These are phyloP conservation scores for Aegilops umbellulata DNA, from an alignment of 176 grass and related monocot genomes.

Conservation along the genomic window DNA sequence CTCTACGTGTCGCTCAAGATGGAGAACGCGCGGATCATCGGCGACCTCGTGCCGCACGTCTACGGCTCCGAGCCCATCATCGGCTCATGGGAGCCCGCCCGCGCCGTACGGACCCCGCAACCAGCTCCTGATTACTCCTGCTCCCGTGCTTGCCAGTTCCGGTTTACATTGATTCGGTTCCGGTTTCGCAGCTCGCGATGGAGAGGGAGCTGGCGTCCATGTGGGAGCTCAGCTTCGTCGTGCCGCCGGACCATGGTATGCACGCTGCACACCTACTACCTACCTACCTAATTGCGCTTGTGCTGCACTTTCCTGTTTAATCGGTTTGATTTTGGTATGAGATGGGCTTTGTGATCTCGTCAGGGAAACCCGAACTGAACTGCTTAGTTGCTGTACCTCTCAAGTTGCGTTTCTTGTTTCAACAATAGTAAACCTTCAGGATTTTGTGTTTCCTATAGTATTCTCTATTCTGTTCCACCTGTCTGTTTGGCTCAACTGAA, in stretches of 20 bases:
- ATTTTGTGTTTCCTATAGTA: neutral
- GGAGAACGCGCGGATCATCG: conserved; percentile 80
- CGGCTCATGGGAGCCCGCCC: conserved; percentile 80
- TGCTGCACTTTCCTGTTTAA: neutral
- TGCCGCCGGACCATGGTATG: conserved; percentile 83
- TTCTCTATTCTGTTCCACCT: neutral
- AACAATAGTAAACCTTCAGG: neutral
- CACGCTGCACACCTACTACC: neutral
- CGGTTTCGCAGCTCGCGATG: conserved; percentile 67
- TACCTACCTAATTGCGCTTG: neutral
- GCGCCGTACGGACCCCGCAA: conserved; percentile 50
- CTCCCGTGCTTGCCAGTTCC: neutral
- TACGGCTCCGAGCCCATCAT: conserved; percentile 94
- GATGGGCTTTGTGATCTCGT: neutral
- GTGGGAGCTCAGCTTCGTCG: conserved; percentile 99
- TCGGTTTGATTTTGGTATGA: neutral
- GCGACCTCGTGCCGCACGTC: conserved; percentile 88
- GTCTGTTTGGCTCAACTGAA: neutral
- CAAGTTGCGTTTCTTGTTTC: neutral
- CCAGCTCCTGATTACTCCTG: neutral
- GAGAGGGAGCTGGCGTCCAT: conserved; percentile 91
- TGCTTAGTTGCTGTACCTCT: neutral
- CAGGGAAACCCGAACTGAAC: neutral
- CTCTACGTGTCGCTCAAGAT: conserved; percentile 97
- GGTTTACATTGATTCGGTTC: neutral